Conservation (phyloP, 2,329 filamentous ascomycete species). For the Neofusicoccum ribis region DNA sequence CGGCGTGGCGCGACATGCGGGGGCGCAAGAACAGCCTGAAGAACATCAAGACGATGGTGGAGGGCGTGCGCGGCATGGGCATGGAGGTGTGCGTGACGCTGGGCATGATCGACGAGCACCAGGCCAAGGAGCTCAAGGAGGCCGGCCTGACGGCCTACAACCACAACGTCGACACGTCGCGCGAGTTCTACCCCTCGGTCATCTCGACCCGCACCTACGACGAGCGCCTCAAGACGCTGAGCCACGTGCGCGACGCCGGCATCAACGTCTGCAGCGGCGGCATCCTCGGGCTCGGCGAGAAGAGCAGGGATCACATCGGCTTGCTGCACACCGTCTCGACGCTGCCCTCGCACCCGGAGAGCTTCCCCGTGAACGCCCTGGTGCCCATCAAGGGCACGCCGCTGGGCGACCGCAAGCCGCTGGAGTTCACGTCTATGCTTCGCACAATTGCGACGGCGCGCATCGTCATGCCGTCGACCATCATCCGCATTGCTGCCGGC, state of each 20-base stretch:
- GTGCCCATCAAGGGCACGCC: conserved; percentile 91
- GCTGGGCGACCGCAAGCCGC: conserved; percentile 69
- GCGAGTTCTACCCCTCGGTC: conserved; percentile 83
- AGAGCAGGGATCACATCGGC: conserved; percentile 75
- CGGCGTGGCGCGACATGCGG: conserved; percentile 91
- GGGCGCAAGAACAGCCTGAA: conserved; percentile 80
- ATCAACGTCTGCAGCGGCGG: conserved; percentile 90
- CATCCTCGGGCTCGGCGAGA: conserved; percentile 83
- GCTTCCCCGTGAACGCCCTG: conserved; percentile 86
- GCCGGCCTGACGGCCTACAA: conserved; percentile 90
- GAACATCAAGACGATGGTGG: conserved; percentile 85
- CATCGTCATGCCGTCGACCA: conserved; percentile 79
- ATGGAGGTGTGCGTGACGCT: conserved; percentile 95
- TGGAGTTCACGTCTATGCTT: conserved; percentile 76
- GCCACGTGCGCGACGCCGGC: conserved; percentile 79
- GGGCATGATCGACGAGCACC: conserved; percentile 82
- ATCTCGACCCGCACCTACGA: conserved; percentile 87
- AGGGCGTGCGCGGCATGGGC: conserved; percentile 74
- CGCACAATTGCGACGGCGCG: conserved; percentile 82
- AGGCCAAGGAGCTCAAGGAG: conserved; percentile 78
- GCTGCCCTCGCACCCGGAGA: conserved; percentile 79
- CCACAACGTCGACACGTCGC: conserved; percentile 88
- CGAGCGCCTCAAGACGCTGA: conserved; percentile 77
- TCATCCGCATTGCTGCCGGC: conserved; percentile 83
- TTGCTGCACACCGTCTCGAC: conserved; percentile 81